Evolutionary conservation across 768 basidiomycete species (phyloP).

Genomic region (Boletus sp.): DNA sequence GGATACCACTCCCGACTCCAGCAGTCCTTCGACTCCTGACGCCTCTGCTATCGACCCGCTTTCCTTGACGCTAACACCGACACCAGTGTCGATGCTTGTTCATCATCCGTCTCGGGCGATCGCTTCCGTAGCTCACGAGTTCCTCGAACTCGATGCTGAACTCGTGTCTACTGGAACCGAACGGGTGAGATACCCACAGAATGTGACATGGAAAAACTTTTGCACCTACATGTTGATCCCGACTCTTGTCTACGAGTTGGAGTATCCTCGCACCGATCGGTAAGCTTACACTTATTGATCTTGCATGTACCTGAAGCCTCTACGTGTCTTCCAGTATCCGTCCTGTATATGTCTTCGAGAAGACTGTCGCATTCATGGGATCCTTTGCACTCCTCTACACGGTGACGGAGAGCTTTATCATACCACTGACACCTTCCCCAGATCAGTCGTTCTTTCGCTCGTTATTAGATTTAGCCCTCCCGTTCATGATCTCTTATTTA

Average conservation of each 20-base stretch:
- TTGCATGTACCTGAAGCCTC: background rate
- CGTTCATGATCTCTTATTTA: conserved; percentile 92
- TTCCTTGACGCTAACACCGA: conserved; percentile 12
- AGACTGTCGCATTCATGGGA: conserved; percentile 85
- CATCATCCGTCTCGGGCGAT: conserved; percentile 68
- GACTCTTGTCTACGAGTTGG: conserved; percentile 92
- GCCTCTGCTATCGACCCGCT: conserved; percentile 7
- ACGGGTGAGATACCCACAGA: conserved; percentile 77
- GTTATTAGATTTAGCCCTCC: conserved; percentile 82
- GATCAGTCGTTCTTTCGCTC: conserved; percentile 74
- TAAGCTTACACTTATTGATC: conserved; percentile 33
- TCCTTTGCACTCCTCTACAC: conserved; percentile 92
- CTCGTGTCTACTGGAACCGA: conserved; percentile 69
- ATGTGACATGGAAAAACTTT: conserved; percentile 80
- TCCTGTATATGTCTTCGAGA: conserved; percentile 54
- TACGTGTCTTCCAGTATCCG: conserved; percentile 31
- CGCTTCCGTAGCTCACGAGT: conserved; percentile 68
- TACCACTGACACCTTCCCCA: conserved; percentile 71
- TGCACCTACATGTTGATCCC: conserved; percentile 85
- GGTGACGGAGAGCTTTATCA: conserved; percentile 92
- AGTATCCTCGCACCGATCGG: conserved; percentile 90
- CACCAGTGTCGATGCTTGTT: conserved; percentile 46
- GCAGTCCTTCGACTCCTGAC: conserved; percentile 1
- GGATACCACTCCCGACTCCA: conserved; percentile 1
- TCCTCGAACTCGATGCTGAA: conserved; percentile 74